These are phyloP conservation scores for Fusarium citri DNA, from an alignment of 2,329 filamentous ascomycete genomes.

Conservation along the genomic window DNA sequence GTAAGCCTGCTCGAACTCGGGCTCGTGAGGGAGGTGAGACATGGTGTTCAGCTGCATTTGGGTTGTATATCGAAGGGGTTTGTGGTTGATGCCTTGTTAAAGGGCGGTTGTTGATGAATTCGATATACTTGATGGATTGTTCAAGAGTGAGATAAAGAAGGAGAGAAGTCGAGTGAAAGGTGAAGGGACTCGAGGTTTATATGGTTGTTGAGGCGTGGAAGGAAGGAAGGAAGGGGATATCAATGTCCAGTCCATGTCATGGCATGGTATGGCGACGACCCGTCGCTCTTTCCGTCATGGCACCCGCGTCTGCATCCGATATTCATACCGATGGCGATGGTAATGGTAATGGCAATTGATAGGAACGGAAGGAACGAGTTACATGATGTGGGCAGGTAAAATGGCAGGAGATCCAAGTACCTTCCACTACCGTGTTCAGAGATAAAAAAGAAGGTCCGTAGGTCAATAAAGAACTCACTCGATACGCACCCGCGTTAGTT, in stretches of 20 bases:
- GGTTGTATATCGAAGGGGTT: slow-evolving; percentile 23
- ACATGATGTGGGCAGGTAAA: slow-evolving; percentile 5
- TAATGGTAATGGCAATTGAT: background rate
- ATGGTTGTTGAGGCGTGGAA: slow-evolving; percentile 19
- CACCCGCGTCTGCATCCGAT: slow-evolving; percentile 28
- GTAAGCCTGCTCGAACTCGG: slow-evolving; percentile 99
- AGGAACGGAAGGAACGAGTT: background rate
- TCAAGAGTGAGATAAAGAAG: slow-evolving; percentile 14
- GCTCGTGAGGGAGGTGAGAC: slow-evolving; percentile 88
- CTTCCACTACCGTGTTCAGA: slow-evolving; percentile 17
- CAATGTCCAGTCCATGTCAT: background rate
- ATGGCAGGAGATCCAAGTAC: slow-evolving; percentile 22
- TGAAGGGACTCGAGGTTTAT: slow-evolving; percentile 39
- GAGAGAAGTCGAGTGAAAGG: background rate
- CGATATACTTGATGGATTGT: slow-evolving; percentile 11
- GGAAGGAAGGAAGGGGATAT: slow-evolving; percentile 3
- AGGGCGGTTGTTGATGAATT: slow-evolving; percentile 8
- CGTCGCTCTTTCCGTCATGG: slow-evolving; percentile 31
- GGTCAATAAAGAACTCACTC: slow-evolving; percentile 29
- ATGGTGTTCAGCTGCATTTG: slow-evolving; percentile 61
- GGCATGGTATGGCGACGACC: background rate
- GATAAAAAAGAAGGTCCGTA: slow-evolving; percentile 3
- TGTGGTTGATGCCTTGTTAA: slow-evolving; percentile 11
- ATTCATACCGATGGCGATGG: slow-evolving; percentile 13
- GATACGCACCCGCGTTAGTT: slow-evolving; percentile 33